phyloP scores from a whole-genome alignment of 2,329 filamentous ascomycete genomes.

The Alternaria infectoria region DNA sequence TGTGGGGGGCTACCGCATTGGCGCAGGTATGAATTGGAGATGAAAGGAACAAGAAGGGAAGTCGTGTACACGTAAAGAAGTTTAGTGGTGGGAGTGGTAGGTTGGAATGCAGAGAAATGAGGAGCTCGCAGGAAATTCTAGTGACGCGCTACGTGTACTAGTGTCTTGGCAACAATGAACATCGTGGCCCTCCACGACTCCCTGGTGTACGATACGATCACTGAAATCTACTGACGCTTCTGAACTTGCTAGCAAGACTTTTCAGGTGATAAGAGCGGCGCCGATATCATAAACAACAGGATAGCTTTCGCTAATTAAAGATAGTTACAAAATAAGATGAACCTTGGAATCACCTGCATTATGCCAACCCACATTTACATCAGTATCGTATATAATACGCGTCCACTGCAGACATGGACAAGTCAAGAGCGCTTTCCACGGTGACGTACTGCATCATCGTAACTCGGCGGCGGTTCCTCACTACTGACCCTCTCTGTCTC shows the following conservation, averaged over 20 bases:
- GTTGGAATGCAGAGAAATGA: constrained; percentile 11
- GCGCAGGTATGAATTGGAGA: constrained; percentile 5
- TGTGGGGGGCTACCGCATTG: constrained; percentile 39
- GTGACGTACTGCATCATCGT: constrained; percentile 16
- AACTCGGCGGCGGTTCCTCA: constrained; percentile 22
- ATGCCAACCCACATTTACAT: not conserved
- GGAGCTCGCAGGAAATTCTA: constrained; percentile 15
- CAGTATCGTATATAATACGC: not conserved
- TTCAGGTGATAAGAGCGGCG: not conserved
- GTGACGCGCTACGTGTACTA: not conserved
- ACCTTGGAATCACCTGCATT: not conserved
- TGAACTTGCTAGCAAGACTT: not conserved
- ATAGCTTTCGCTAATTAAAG: not conserved
- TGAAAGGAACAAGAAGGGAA: constrained; percentile 9
- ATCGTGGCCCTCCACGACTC: not conserved
- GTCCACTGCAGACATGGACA: not conserved
- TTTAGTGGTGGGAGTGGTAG: constrained; percentile 3
- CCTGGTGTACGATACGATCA: not conserved
- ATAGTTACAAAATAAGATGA: not conserved
- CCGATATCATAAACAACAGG: not conserved
- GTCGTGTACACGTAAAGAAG: constrained; percentile 13
- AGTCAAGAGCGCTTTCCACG: not conserved
- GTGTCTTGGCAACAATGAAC: constrained; percentile 3
- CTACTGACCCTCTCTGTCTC: constrained; percentile 15
- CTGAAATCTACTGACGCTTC: not conserved